A percentile compares a stretch with the other conserved stretches of the same genome.
These are phyloP conservation scores for Gossypium davidsonii DNA, from an alignment of 441 rosid genomes.

Conservation along the genomic window DNA sequence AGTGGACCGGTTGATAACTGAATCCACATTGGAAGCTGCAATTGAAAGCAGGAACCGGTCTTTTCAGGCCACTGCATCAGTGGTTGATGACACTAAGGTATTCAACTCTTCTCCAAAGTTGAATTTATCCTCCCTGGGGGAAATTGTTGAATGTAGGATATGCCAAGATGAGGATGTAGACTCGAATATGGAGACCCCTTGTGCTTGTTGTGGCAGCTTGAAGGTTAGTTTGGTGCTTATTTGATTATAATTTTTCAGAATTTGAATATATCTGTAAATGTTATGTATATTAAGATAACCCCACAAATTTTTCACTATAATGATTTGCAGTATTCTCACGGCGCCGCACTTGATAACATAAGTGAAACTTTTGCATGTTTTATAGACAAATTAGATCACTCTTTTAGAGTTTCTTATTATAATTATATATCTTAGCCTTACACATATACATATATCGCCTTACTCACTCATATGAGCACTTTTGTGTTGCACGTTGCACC, in stretches of 20 bases:
- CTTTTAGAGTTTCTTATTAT: background rate
- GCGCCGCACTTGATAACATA: background rate
- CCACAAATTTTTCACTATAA: background rate
- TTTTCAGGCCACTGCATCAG: slow-evolving; percentile 37
- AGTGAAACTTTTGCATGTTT: background rate
- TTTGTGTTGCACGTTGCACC: background rate
- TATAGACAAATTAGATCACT: background rate
- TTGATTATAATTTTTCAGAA: background rate
- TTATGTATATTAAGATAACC: background rate
- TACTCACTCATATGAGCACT: background rate
- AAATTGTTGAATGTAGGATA: slow-evolving; percentile 78
- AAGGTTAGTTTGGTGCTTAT: slow-evolving; percentile 43
- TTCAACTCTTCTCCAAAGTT: slow-evolving; percentile 27
- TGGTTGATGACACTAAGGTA: slow-evolving; percentile 28
- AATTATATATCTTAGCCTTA: background rate
- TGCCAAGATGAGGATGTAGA: slow-evolving; percentile 89
- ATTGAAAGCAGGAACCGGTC: slow-evolving; percentile 64
- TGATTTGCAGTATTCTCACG: background rate
- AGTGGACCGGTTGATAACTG: slow-evolving; percentile 85
- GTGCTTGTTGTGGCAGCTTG: slow-evolving; percentile 89
- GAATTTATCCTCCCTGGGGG: slow-evolving; percentile 35
- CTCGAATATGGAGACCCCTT: slow-evolving; percentile 88
- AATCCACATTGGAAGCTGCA: slow-evolving; percentile 79
- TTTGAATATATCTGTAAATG: background rate
- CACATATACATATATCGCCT: background rate